Evolutionary conservation across 2,329 filamentous ascomycete genomes (phyloP), one percentile per base, ranked within the genome.

Genomic region (Colletotrichum sojae): DNA sequence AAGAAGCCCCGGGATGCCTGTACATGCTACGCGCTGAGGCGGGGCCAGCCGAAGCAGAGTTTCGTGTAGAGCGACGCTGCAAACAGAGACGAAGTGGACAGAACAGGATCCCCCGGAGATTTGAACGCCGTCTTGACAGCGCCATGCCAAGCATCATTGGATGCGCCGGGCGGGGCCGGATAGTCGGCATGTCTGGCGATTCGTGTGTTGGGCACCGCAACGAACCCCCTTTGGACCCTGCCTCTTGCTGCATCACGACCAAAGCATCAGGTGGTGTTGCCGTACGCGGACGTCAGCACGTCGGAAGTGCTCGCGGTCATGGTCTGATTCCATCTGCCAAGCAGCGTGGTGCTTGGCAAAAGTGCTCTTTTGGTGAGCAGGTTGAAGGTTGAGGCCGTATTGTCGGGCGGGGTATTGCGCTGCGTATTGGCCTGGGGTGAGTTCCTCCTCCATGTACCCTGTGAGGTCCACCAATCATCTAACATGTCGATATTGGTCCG

Each of bases 391-490:
- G 18, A 56, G 49, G 15, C 43, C 15, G 12, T 48, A 43, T n/a
- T 25, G 62, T 39, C 31, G 63, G 27, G 45, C 52, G 58, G 56
- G 52, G 64, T 31, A 12, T 40, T 10, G 39, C 8, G 45, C 6
- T 20, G 67, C 43, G 51, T 20, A 56, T 61, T 61, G 51, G 67
- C 51, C 27, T 56, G 31, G 25, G 56, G 25, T 56, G 52, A 16
- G 16, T 46, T 39, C 22, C 18, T 45, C 45, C 51, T 25, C 8
- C 36, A 31, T 16, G 5, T 31, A 13, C 9, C 9, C 31, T 22
- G 48, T 2, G 25, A n/a, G 20, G 56, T 67, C 62, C 67, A 69
- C 54, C 67, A 69, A 66, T 69, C 67, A 69, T 66, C 43, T 56
- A 46, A 61, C 45, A 67, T 48, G 55, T 52, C 36, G 13, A 39